Evolutionary conservation across 2,329 filamentous ascomycete genomes (phyloP).

Genomic region (Pyrenochaeta sp.): DNA sequence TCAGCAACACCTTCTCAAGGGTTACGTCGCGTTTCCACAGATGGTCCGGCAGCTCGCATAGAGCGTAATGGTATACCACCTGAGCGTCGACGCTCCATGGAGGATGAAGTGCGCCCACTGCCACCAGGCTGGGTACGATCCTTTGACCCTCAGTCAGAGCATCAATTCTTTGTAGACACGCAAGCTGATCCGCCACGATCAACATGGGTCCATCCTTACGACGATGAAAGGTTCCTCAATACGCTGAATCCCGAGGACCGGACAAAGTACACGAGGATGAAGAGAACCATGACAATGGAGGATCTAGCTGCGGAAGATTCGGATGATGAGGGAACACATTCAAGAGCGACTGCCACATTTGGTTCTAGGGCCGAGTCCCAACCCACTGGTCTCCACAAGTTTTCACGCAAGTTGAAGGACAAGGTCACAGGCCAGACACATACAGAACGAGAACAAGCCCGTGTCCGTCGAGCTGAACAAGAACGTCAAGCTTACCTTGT

Average conservation of each 20-base stretch:
- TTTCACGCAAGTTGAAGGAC: constrained; percentile 68
- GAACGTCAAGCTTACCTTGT: constrained; percentile 63
- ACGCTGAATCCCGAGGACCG: constrained; percentile 60
- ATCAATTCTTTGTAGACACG: constrained; percentile 72
- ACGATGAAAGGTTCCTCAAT: constrained; percentile 63
- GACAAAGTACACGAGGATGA: constrained; percentile 53
- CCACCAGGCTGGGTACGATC: constrained; percentile 66
- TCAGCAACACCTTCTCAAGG: constrained; percentile 30
- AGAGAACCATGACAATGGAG: constrained; percentile 50
- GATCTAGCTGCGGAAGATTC: constrained; percentile 57
- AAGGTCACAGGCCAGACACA: constrained; percentile 66
- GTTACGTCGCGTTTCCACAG: constrained; percentile 41
- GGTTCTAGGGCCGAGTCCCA: constrained; percentile 16
- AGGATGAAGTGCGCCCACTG: constrained; percentile 65
- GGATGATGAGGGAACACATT: constrained; percentile 37
- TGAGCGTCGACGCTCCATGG: constrained; percentile 65
- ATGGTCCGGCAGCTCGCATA: constrained; percentile 38
- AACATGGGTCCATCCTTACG: constrained; percentile 70
- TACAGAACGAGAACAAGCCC: constrained; percentile 59
- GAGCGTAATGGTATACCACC: constrained; percentile 63
- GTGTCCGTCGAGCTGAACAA: constrained; percentile 57
- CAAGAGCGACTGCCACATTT: constrained; percentile 7
- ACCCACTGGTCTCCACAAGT: constrained; percentile 51
- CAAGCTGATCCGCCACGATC: constrained; percentile 62
- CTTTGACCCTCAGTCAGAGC: constrained; percentile 62